A percentile compares a stretch with the other conserved stretches of the same genome.
These are phyloP conservation scores for Fusarium pseudoanthophilum DNA, from an alignment of 2,329 filamentous ascomycete species.

Conservation along the genomic window DNA sequence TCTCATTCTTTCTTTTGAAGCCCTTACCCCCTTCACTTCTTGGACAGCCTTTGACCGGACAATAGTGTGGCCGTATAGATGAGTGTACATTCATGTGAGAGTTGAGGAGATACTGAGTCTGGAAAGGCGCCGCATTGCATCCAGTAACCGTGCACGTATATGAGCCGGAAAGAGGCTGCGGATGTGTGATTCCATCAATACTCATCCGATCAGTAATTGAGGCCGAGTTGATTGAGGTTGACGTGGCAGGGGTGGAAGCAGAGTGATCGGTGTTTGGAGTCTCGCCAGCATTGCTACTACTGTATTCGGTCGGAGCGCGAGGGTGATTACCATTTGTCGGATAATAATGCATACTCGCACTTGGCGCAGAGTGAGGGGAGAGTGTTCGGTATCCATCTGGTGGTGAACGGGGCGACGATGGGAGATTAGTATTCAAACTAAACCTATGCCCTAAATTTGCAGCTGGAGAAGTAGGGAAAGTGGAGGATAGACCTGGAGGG, in stretches of 20 bases:
- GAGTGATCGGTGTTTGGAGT: constrained; percentile 59
- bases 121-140: constrained; percentile 78
- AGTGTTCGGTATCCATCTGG: constrained; percentile 59
- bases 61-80: constrained; percentile 72
- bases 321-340: constrained; percentile 48
- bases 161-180: constrained; percentile 59
- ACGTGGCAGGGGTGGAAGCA: constrained; percentile 55
- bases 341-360: constrained; percentile 54
- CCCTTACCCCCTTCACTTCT: constrained; percentile 72
- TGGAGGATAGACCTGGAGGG: constrained; percentile 38
- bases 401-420: constrained; percentile 62
- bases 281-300: constrained; percentile 57
- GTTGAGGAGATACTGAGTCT: constrained; percentile 81
- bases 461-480: constrained; percentile 49
- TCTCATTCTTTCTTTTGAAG: constrained; percentile 78
- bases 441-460: constrained; percentile 45
- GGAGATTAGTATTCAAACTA: constrained; percentile 45
- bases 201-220: constrained; percentile 65
- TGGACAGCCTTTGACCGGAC: constrained; percentile 70
- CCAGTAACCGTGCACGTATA: constrained; percentile 70
- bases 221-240: constrained; percentile 33
- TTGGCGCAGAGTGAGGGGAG: constrained; percentile 58
- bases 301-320: constrained; percentile 55
- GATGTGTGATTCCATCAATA: constrained; percentile 67
- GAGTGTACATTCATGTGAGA: constrained; percentile 82